phyloP scores from a whole-genome alignment of 768 basidiomycete species.

The Trametes elegans region DNA sequence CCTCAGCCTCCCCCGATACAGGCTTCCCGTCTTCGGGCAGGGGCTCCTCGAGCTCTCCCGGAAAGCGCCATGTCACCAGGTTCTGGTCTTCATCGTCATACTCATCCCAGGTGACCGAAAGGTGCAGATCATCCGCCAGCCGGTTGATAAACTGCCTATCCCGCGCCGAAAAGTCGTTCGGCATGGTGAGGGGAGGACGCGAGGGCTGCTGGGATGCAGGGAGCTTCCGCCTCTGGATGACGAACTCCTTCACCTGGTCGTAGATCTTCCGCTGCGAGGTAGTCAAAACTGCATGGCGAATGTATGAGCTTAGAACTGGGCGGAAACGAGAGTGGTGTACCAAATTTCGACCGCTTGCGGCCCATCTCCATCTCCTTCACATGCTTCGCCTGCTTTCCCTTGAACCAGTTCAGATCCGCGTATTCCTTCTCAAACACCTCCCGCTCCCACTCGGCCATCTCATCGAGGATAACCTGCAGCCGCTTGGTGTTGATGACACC shows the following conservation, averaged over 20 bases:
- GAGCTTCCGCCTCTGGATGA: constrained; percentile 46
- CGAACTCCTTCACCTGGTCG: constrained; percentile 73
- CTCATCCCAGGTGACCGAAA: constrained; percentile 89
- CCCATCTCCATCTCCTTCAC: constrained; percentile 62
- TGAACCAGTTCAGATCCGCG: constrained; percentile 88
- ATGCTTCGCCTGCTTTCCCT: constrained; percentile 85
- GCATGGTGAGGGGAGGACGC: constrained; percentile 53
- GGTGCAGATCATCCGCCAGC: constrained; percentile 74
- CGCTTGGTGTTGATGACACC: constrained; percentile 79
- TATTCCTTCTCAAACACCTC: constrained; percentile 93
- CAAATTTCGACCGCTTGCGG: constrained; percentile 56
- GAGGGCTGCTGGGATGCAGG: constrained; percentile 15
- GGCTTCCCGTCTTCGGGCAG: constrained; percentile 36
- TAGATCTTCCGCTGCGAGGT: constrained; percentile 74
- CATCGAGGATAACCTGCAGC: constrained; percentile 83
- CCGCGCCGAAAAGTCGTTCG: constrained; percentile 74
- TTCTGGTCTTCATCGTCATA: constrained; percentile 82
- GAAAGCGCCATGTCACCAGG: constrained; percentile 66
- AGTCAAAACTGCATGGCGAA: constrained; percentile 56
- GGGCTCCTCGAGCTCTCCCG: constrained; percentile 40
- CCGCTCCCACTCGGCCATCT: constrained; percentile 85
- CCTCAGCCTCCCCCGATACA: constrained; percentile 31
- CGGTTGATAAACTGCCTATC: constrained; percentile 79
- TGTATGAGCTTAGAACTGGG: background rate
- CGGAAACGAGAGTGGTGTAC: too few species aligned